Percentiles rank a stretch among this genome's conserved stretches.
phyloP scores from a whole-genome alignment of 1,139 yeast species.

The Suhomyces panamericanus region DNA sequence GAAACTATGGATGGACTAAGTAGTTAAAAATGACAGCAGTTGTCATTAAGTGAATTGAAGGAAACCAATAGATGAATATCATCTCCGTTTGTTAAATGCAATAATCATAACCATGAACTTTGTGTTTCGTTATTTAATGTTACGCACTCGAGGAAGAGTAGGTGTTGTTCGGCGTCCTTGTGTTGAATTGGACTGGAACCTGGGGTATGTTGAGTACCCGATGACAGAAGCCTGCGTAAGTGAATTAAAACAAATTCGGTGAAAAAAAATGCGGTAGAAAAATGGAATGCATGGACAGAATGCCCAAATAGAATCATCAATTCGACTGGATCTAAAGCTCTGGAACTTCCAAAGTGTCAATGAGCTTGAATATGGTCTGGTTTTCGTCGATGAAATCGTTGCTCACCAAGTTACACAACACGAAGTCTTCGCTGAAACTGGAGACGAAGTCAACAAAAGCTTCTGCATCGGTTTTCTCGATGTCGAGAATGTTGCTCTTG shows the following conservation, averaged over 20 bases:
- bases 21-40: conserved; percentile 11
- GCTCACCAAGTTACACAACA: conserved; percentile 85
- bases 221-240: conserved; percentile 28
- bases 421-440: conserved; percentile 57
- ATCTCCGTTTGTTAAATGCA: conserved; percentile 15
- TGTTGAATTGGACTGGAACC: conserved; percentile 18
- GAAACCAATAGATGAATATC: conserved; percentile 10
- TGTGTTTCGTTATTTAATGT: conserved; percentile 16
- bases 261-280: neutral
- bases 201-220: conserved; percentile 32
- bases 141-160: conserved; percentile 15
- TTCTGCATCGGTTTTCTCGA: conserved; percentile 30
- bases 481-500: conserved; percentile 39
- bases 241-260: conserved; percentile 19
- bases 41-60: conserved; percentile 28
- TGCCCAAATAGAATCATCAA: neutral
- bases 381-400: conserved; percentile 68
- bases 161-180: conserved; percentile 8
- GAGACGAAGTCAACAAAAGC: conserved; percentile 45
- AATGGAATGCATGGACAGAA: neutral
- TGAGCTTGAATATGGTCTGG: conserved; percentile 47
- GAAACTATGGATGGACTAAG: conserved; percentile 15
- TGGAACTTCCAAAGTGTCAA: conserved; percentile 29
- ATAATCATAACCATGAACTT: conserved; percentile 19
- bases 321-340: conserved; percentile 13